These are phyloP conservation scores for Paramecium bursaria DNA, from an alignment of 73 alveolate genomes.

Conservation along the genomic window DNA sequence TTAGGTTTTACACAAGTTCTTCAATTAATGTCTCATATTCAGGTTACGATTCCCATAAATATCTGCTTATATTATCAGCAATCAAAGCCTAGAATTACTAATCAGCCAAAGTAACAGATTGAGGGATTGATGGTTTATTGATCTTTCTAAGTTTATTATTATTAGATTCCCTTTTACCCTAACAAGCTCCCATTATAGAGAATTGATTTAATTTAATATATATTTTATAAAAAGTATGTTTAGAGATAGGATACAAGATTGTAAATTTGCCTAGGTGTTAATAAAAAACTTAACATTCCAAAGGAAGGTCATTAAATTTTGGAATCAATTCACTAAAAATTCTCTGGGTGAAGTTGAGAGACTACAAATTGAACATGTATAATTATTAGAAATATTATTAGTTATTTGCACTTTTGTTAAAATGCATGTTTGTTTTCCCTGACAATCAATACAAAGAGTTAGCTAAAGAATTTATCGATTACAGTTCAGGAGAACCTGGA, in stretches of 20 bases:
- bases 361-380: no score
- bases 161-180: background rate
- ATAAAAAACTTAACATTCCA: background rate
- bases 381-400: constrained; percentile 10
- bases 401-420: constrained; percentile 26
- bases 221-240: constrained; percentile 12
- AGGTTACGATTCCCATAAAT: background rate
- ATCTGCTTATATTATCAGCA: constrained; percentile 1
- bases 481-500: background rate
- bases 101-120: background rate
- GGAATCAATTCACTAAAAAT: constrained; percentile 48
- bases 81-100: background rate
- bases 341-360: constrained; percentile 46
- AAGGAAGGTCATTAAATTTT: background rate
- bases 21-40: background rate
- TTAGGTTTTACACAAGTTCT: background rate
- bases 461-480: constrained; percentile 17
- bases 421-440: constrained; percentile 25
- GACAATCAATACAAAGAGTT: constrained; percentile 45
- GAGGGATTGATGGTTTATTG: constrained; percentile 8
- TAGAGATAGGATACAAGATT: constrained; percentile 18
- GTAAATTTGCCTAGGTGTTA: background rate
- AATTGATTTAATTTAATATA: constrained; percentile 39
- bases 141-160: background rate
- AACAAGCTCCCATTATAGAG: constrained; percentile 14